Evolutionary conservation across 2,329 filamentous ascomycete genomes (phyloP).

Genomic region (Penicillium sp.): DNA sequence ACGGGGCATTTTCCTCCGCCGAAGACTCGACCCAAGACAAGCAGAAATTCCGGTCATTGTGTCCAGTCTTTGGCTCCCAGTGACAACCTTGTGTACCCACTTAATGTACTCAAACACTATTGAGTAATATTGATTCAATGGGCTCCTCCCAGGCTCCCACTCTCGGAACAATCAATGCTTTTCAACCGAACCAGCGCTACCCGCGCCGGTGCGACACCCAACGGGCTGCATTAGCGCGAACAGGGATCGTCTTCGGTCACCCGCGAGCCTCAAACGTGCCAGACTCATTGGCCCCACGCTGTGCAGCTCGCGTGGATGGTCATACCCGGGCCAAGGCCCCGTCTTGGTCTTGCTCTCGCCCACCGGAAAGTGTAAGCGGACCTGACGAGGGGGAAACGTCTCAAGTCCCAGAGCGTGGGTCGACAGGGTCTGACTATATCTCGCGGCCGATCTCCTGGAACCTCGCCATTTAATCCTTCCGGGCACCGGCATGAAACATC

Average conservation of each 20-base stretch:
- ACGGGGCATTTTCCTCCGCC: not conserved
- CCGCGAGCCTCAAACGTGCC: constrained; percentile 5
- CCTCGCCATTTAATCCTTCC: not conserved
- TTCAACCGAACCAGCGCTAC: not conserved
- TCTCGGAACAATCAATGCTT: not conserved
- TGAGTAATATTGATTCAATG: not conserved
- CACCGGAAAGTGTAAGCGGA: not conserved
- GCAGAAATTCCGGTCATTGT: not conserved
- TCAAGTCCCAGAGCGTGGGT: not conserved
- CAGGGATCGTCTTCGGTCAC: constrained; percentile 5
- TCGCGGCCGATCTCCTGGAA: not conserved
- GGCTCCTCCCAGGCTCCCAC: not conserved
- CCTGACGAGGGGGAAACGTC: not conserved
- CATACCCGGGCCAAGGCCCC: not conserved
- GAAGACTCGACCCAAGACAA: not conserved
- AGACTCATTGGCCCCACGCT: constrained; percentile 15
- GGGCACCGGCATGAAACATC: constrained; percentile 3
- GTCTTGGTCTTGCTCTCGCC: not conserved
- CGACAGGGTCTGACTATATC: constrained; percentile 3
- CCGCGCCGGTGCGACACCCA: not conserved
- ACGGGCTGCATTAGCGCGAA: constrained; percentile 7
- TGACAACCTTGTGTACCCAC: not conserved
- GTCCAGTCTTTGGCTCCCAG: not conserved
- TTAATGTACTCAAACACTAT: not conserved
- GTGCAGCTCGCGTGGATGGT: not conserved